A percentile compares a stretch with the other conserved stretches of the same genome.
phyloP scores from a whole-genome alignment of 1,139 yeast species.

The Candida sanyaensis region DNA sequence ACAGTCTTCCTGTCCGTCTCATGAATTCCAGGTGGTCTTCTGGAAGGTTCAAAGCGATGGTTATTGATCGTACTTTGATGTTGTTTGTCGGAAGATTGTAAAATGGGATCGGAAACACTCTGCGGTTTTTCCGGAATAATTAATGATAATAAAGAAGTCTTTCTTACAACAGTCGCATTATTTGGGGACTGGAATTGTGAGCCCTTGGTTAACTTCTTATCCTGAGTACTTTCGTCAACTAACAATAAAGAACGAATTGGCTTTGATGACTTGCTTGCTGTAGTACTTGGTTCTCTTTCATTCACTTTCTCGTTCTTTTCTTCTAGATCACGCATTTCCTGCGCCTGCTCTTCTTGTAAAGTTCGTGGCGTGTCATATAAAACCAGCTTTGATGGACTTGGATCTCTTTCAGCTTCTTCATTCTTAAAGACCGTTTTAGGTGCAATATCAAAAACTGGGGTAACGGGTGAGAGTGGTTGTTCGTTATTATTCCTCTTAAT shows the following conservation, averaged over 20 bases:
- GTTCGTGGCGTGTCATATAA: conserved; percentile 6
- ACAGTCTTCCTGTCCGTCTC: neutral
- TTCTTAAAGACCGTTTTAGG: conserved; percentile 1
- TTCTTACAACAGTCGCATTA: neutral
- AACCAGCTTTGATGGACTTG: conserved; percentile 8
- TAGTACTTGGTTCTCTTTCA: neutral
- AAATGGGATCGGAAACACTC: neutral
- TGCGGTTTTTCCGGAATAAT: conserved; percentile 2
- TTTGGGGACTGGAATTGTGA: neutral
- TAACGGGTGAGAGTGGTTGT: neutral
- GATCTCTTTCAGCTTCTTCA: conserved; percentile 4
- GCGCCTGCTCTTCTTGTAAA: conserved; percentile 2
- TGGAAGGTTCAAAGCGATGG: conserved; percentile 4
- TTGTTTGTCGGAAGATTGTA: conserved; percentile 4
- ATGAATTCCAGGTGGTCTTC: conserved; percentile 1
- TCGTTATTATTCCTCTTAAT: neutral
- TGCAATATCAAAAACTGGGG: neutral
- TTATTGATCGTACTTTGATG: neutral
- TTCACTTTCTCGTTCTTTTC: neutral
- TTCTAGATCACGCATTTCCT: neutral
- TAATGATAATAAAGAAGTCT: conserved; percentile 4
- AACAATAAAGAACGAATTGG: conserved; percentile 5
- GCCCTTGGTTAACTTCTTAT: conserved; percentile 1
- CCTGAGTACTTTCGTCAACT: neutral
- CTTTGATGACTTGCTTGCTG: neutral